These are phyloP conservation scores for Pseudocercospora cruenta DNA, from an alignment of 2,329 filamentous ascomycete genomes.

Conservation along the genomic window DNA sequence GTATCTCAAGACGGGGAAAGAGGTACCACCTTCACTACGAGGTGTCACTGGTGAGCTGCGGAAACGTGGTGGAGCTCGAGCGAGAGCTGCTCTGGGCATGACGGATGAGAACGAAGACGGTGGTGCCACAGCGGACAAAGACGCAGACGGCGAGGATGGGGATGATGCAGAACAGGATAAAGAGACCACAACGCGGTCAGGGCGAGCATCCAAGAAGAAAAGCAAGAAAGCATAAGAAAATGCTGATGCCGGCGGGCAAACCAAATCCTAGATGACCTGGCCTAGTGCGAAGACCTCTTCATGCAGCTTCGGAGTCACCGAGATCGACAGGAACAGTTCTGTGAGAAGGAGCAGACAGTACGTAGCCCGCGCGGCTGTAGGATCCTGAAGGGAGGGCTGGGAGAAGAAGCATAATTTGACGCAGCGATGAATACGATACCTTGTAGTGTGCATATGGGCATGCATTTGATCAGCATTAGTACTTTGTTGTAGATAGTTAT, in stretches of 20 bases:
- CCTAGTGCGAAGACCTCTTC: neutral
- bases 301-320: neutral
- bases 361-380: neutral
- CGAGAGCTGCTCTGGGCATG: slow-evolving; percentile 38
- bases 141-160: slow-evolving; percentile 17
- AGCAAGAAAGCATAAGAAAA: slow-evolving; percentile 12
- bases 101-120: slow-evolving; percentile 20
- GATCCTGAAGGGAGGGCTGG: neutral
- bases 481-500: neutral
- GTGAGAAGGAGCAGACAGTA: neutral
- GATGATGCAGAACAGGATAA: slow-evolving; percentile 8
- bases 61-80: slow-evolving; percentile 56
- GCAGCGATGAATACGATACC: neutral
- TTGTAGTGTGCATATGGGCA: neutral
- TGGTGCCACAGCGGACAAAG: slow-evolving; percentile 9
- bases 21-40: slow-evolving; percentile 85
- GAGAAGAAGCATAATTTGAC: neutral
- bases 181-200: slow-evolving; percentile 11
- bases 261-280: too few species aligned
- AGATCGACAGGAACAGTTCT: neutral
- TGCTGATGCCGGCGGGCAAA: neutral
- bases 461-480: neutral
- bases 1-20: slow-evolving; percentile 87
- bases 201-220: slow-evolving; percentile 19
- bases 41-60: slow-evolving; percentile 89